Evolutionary conservation across 164 flowering plant genomes (phyloP).

Genomic region (Annona cherimola): DNA sequence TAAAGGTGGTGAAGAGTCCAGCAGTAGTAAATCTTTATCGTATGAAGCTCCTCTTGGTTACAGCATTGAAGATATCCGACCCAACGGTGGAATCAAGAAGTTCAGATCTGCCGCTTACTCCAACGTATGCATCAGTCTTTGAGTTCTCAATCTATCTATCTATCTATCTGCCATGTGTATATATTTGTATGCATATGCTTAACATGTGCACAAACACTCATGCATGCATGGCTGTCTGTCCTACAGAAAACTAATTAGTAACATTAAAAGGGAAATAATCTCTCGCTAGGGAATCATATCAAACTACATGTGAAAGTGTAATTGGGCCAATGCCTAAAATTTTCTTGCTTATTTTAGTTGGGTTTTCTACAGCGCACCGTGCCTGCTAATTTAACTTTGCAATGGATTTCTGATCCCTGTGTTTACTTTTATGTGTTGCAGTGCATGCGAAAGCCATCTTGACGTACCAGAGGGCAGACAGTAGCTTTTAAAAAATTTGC

Average conservation of each 20-base stretch:
- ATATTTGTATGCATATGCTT: too few species aligned
- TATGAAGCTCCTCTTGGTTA: constrained; percentile 48
- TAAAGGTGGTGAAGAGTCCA: constrained; percentile 33
- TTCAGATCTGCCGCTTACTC: constrained; percentile 46
- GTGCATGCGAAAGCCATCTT: constrained; percentile 87
- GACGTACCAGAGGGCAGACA: constrained; percentile 24
- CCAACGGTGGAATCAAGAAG: constrained; percentile 39
- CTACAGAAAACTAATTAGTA: too few species aligned
- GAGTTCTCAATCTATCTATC: too few species aligned
- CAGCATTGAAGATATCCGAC: constrained; percentile 43
- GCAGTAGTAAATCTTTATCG: constrained; percentile 24
- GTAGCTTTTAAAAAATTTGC: constrained; percentile 9
- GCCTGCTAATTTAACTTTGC: neutral
- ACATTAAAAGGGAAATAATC: too few species aligned
- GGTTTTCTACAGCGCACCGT: too few species aligned
- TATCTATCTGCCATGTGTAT: too few species aligned
- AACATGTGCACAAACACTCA: too few species aligned
- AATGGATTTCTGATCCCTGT: neutral
- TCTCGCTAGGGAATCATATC: too few species aligned
- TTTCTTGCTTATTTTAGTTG: too few species aligned
- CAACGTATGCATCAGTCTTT: constrained; percentile 24
- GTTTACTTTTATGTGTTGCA: constrained; percentile 32
- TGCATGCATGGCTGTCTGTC: too few species aligned
- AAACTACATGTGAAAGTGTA: too few species aligned
- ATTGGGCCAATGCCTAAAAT: too few species aligned